These are phyloP conservation scores for Lipomyces starkeyi DNA, from an alignment of 805 yeast species.

Conservation along the genomic window DNA sequence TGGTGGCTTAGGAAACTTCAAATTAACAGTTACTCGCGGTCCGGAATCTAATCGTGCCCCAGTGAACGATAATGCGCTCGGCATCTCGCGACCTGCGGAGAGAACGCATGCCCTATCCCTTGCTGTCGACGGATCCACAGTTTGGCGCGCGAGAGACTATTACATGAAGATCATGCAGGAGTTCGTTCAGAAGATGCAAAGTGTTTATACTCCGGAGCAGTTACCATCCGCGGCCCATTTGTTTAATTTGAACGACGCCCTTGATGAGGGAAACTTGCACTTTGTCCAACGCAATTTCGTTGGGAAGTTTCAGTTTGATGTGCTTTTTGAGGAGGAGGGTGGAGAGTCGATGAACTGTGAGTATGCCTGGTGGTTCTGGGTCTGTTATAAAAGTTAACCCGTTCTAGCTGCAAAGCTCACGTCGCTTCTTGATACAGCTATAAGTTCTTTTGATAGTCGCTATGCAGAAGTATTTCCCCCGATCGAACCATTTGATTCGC, in stretches of 20 bases:
- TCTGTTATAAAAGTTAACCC: not conserved
- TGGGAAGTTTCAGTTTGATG: slow-evolving; percentile 77
- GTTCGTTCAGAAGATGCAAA: slow-evolving; percentile 55
- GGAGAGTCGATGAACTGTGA: slow-evolving; percentile 26
- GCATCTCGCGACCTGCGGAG: slow-evolving; percentile 23
- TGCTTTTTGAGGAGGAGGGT: slow-evolving; percentile 46
- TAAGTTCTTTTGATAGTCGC: slow-evolving; percentile 55
- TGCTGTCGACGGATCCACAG: slow-evolving; percentile 14
- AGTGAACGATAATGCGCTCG: slow-evolving; percentile 58
- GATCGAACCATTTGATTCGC: slow-evolving; percentile 58
- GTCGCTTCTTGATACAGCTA: slow-evolving; percentile 44
- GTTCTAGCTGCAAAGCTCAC: slow-evolving; percentile 24
- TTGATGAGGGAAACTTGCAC: slow-evolving; percentile 75
- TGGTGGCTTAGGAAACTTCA: slow-evolving; percentile 70
- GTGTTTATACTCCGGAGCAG: slow-evolving; percentile 38
- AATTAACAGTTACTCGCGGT: slow-evolving; percentile 63
- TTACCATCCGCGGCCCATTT: slow-evolving; percentile 52
- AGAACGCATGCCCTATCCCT: slow-evolving; percentile 22
- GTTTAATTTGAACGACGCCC: slow-evolving; percentile 59
- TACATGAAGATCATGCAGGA: slow-evolving; percentile 74
- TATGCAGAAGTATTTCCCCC: slow-evolving; percentile 60
- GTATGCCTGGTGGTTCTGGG: slow-evolving; percentile 1
- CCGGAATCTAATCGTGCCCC: slow-evolving; percentile 54
- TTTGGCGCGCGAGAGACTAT: slow-evolving; percentile 80
- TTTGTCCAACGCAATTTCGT: slow-evolving; percentile 74